Conservation (phyloP, 441 rosid genomes). For the Euphorbia corollata region DNA sequence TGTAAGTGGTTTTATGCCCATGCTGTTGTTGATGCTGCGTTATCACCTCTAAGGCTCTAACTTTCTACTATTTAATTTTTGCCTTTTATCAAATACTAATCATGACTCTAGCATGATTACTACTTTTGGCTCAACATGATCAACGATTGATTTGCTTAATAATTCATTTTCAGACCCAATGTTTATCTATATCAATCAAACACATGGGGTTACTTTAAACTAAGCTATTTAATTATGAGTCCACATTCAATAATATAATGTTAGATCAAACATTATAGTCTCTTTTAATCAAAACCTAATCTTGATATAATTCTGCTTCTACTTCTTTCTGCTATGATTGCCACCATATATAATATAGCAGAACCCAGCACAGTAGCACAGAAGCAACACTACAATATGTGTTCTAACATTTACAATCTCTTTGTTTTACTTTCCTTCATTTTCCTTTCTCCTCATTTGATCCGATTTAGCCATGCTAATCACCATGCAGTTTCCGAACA, state of each 20-base stretch:
- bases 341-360: background rate
- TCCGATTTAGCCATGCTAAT: constrained; percentile 4
- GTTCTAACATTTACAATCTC: background rate
- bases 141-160: background rate
- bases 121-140: background rate
- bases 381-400: background rate
- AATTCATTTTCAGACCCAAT: background rate
- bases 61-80: background rate
- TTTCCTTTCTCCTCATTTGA: constrained; percentile 8
- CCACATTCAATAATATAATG: background rate
- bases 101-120: background rate
- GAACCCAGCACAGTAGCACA: background rate
- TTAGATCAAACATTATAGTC: background rate
- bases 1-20: background rate
- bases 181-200: background rate
- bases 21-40: background rate
- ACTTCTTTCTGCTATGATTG: background rate
- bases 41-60: background rate
- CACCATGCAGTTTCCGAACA: background rate
- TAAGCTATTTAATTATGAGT: background rate
- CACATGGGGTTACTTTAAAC: background rate
- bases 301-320: background rate
- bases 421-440: background rate
- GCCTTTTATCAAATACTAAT: background rate
- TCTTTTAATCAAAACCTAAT: background rate